Conservation (phyloP, 106 monocot genomes). For the Dioscorea zingiberensis region DNA sequence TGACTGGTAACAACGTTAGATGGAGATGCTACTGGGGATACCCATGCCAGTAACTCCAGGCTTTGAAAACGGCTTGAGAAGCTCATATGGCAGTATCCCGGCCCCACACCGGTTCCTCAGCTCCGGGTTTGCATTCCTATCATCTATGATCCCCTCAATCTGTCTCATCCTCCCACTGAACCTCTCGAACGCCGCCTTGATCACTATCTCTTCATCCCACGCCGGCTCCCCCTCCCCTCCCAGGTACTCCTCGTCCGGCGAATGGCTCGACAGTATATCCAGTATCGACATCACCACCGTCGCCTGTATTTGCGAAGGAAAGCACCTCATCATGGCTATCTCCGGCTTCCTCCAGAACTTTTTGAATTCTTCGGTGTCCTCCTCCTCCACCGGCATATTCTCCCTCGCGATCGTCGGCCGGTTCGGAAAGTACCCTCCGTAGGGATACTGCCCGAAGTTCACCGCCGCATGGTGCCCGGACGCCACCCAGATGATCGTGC, state of each 20-base stretch:
- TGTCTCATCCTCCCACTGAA: conserved; percentile 50
- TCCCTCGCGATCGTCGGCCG: conserved; percentile 34
- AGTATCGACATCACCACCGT: conserved; percentile 43
- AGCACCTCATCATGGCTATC: conserved; percentile 13
- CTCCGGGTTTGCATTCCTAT: conserved; percentile 32
- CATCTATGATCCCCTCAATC: conserved; percentile 56
- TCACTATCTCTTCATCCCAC: conserved; percentile 32
- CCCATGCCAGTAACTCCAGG: conserved; percentile 84
- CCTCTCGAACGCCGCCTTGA: conserved; percentile 40
- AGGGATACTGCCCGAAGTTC: conserved; percentile 93
- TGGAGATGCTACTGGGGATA: conserved; percentile 83
- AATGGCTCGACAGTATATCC: conserved; percentile 65
- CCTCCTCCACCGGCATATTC: conserved; percentile 55
- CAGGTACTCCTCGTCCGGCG: conserved; percentile 85
- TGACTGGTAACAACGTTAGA: conserved; percentile 32
- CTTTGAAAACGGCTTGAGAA: conserved; percentile 59
- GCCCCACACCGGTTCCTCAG: conserved; percentile 66
- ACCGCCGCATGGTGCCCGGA: conserved; percentile 84
- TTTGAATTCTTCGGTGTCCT: conserved; percentile 1
- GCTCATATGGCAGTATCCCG: conserved; percentile 74
- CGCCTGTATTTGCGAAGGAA: conserved; percentile 57
- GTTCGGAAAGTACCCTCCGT: conserved; percentile 60
- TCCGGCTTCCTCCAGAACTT: conserved; percentile 43
- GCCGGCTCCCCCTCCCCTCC: conserved; percentile 31
- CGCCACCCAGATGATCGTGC: conserved; percentile 66